Conservation (phyloP, 352 stramenopile genomes). For the Phytophthora litchii region DNA sequence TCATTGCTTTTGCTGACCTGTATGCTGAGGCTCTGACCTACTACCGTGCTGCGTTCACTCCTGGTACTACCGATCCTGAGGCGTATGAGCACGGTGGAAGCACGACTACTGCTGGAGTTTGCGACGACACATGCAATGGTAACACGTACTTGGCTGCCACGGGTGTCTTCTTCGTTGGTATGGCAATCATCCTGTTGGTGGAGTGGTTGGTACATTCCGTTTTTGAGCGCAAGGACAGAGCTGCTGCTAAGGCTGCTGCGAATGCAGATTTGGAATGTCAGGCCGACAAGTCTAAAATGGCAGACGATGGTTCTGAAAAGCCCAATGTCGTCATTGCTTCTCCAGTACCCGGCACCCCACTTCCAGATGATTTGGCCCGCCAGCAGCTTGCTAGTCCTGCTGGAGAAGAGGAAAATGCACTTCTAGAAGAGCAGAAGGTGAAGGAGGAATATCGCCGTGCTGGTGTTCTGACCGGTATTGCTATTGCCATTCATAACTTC, state of each 20-base stretch:
- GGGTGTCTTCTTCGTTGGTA: slow-evolving; percentile 58
- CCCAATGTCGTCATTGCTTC: slow-evolving; percentile 29
- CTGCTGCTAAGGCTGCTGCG: slow-evolving; percentile 8
- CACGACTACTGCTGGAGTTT: slow-evolving; percentile 41
- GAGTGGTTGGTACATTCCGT: slow-evolving; percentile 67
- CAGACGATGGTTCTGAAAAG: slow-evolving; percentile 23
- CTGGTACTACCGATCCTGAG: slow-evolving; percentile 57
- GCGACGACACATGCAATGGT: slow-evolving; percentile 63
- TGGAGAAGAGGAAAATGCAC: slow-evolving; percentile 12
- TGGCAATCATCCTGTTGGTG: slow-evolving; percentile 69
- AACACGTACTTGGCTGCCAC: slow-evolving; percentile 64
- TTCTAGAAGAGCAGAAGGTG: slow-evolving; percentile 25
- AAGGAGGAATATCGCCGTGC: slow-evolving; percentile 75
- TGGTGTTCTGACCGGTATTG: slow-evolving; percentile 93
- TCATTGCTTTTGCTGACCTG: slow-evolving; percentile 70
- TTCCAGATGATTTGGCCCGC: slow-evolving; percentile 14
- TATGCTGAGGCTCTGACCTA: slow-evolving; percentile 57
- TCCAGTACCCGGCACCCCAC: slow-evolving; percentile 34
- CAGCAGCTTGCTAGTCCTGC: slow-evolving; percentile 35
- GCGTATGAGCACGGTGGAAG: slow-evolving; percentile 65
- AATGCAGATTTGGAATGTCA: slow-evolving; percentile 20
- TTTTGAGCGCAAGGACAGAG: slow-evolving; percentile 33
- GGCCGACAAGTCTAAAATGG: slow-evolving; percentile 16
- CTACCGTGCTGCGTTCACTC: slow-evolving; percentile 60
- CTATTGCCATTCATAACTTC: slow-evolving; percentile 98